These are phyloP conservation scores for Lentinula boryana DNA, from an alignment of 768 basidiomycete species.

Conservation along the genomic window DNA sequence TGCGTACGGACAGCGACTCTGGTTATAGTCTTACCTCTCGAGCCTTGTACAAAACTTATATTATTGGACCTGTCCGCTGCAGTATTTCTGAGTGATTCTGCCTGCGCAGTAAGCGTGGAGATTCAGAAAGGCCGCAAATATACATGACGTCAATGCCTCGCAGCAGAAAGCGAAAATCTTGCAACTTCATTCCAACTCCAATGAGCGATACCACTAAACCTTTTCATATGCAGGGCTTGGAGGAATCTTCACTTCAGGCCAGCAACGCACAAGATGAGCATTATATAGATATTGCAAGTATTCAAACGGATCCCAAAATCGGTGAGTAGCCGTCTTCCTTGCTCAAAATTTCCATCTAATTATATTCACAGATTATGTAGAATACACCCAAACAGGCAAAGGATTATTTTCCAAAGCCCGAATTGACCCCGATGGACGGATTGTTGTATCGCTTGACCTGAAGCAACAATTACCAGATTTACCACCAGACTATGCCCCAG, in stretches of 20 bases:
- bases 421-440: conserved; percentile 39
- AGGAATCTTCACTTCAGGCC: conserved; percentile 7
- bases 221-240: conserved; percentile 16
- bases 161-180: background rate
- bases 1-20: background rate
- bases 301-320: conserved; percentile 15
- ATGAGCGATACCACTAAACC: conserved; percentile 5
- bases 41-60: background rate
- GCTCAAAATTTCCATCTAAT: background rate
- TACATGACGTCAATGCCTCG: background rate
- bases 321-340: conserved; percentile 5
- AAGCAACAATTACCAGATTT: conserved; percentile 45
- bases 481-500: conserved; percentile 35
- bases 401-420: conserved; percentile 37
- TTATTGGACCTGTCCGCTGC: background rate
- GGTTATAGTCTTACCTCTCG: background rate
- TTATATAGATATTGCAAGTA: conserved; percentile 17
- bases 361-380: conserved; percentile 24
- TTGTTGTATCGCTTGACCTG: conserved; percentile 40
- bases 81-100: background rate
- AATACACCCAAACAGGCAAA: conserved; percentile 32
- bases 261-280: conserved; percentile 9
- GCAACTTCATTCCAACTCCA: background rate
- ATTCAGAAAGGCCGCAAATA: background rate
- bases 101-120: background rate